Conservation (phyloP, 1,139 yeast species). For the Suhomyces taliae region DNA sequence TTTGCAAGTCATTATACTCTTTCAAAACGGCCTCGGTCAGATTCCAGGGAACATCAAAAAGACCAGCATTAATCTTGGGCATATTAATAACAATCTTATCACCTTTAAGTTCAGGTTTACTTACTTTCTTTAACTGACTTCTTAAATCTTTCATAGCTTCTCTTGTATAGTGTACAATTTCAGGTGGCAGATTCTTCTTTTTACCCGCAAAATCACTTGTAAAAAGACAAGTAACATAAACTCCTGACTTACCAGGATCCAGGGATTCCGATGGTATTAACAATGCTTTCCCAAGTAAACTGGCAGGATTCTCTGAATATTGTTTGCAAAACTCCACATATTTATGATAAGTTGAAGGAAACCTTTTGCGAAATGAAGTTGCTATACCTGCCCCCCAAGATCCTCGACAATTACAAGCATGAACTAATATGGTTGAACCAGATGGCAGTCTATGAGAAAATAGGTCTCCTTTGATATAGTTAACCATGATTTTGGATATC, state of each 20-base stretch:
- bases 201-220: slow-evolving; percentile 54
- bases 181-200: slow-evolving; percentile 23
- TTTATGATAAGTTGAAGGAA: slow-evolving; percentile 48
- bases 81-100: slow-evolving; percentile 43
- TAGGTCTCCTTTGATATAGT: slow-evolving; percentile 62
- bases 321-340: slow-evolving; percentile 52
- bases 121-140: slow-evolving; percentile 30
- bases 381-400: slow-evolving; percentile 89
- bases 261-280: slow-evolving; percentile 38
- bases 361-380: slow-evolving; percentile 45
- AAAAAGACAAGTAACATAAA: slow-evolving; percentile 62
- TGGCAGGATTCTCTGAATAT: slow-evolving; percentile 23
- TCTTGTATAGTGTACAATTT: slow-evolving; percentile 51
- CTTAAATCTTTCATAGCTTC: slow-evolving; percentile 48
- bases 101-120: slow-evolving; percentile 16
- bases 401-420: slow-evolving; percentile 80
- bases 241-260: slow-evolving; percentile 31
- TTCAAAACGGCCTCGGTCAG: slow-evolving; percentile 55
- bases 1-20: slow-evolving; percentile 21
- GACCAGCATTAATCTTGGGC: slow-evolving; percentile 82
- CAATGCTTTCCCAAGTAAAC: slow-evolving; percentile 55
- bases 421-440: slow-evolving; percentile 51
- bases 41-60: slow-evolving; percentile 79
- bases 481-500: slow-evolving; percentile 22
- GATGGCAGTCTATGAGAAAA: slow-evolving; percentile 36